Evolutionary conservation across 805 yeast genomes (phyloP).

Genomic region (Starmerella stellata): DNA sequence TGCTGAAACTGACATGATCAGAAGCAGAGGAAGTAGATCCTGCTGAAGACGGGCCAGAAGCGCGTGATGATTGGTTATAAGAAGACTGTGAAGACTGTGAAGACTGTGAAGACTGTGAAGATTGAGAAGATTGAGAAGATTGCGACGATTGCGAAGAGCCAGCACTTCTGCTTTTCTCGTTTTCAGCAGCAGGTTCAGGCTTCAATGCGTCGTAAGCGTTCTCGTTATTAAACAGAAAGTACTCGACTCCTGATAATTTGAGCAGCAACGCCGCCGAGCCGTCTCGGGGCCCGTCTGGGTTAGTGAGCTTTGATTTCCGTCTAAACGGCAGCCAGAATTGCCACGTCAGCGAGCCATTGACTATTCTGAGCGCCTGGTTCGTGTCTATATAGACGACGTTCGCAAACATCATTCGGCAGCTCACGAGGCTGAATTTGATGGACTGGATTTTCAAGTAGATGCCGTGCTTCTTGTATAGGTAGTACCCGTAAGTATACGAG

Average conservation of each 20-base stretch:
- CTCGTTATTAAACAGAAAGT: conserved; percentile 66
- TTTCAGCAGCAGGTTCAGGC: too few relatives aligned
- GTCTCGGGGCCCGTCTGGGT: neutral
- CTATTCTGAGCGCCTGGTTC: conserved; percentile 50
- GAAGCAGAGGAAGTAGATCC: too few relatives aligned
- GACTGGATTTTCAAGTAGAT: conserved; percentile 53
- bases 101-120: too few relatives aligned
- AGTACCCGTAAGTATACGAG: conserved; percentile 33
- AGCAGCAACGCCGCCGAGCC: conserved; percentile 22
- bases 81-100: too few relatives aligned
- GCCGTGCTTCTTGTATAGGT: conserved; percentile 46
- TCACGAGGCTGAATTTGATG: conserved; percentile 56
- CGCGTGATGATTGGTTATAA: too few relatives aligned
- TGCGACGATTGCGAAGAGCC: too few relatives aligned
- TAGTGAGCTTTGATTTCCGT: conserved; percentile 14
- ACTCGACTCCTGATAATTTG: conserved; percentile 58
- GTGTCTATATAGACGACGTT: conserved; percentile 57
- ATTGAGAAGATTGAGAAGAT: too few relatives aligned
- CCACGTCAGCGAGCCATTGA: conserved; percentile 71
- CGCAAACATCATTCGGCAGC: conserved; percentile 65
- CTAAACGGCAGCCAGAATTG: conserved; percentile 56
- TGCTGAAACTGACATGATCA: neutral
- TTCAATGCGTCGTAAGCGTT: conserved; percentile 41
- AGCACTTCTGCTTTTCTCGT: too few relatives aligned
- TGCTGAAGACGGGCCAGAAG: too few relatives aligned